These are phyloP conservation scores for Monosporozyma yasuniensis DNA, from an alignment of 805 yeast species.

Conservation along the genomic window DNA sequence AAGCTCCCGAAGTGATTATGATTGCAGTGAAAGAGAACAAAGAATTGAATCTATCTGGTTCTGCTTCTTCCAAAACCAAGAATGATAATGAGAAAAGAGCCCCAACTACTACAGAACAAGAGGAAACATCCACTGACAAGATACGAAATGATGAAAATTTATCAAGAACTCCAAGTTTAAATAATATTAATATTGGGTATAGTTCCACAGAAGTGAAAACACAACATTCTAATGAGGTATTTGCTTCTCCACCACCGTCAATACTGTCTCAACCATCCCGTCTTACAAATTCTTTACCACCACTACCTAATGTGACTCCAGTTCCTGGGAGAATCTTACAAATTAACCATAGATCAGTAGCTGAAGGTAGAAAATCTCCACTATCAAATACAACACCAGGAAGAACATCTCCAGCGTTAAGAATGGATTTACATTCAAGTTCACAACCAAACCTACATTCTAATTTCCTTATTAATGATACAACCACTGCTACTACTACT, in stretches of 20 bases:
- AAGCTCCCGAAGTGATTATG: constrained; percentile 47
- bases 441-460: not conserved
- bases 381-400: not conserved
- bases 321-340: not conserved
- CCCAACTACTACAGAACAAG: not conserved
- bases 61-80: too few species aligned
- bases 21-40: constrained; percentile 50
- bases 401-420: not conserved
- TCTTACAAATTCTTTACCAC: not conserved
- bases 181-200: not conserved
- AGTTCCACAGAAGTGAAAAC: not conserved
- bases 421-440: not conserved
- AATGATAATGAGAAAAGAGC: not conserved
- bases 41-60: constrained; percentile 19
- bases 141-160: not conserved
- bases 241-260: not conserved
- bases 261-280: not conserved
- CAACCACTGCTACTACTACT: not conserved
- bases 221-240: not conserved
- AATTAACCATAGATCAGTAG: not conserved
- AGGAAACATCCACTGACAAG: not conserved
- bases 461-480: not conserved
- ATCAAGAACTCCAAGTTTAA: not conserved
- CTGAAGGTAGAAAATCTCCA: constrained; percentile 1
- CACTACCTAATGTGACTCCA: not conserved